Evolutionary conservation across 768 basidiomycete genomes (phyloP).

Genomic region (Scleroderma citrinum): DNA sequence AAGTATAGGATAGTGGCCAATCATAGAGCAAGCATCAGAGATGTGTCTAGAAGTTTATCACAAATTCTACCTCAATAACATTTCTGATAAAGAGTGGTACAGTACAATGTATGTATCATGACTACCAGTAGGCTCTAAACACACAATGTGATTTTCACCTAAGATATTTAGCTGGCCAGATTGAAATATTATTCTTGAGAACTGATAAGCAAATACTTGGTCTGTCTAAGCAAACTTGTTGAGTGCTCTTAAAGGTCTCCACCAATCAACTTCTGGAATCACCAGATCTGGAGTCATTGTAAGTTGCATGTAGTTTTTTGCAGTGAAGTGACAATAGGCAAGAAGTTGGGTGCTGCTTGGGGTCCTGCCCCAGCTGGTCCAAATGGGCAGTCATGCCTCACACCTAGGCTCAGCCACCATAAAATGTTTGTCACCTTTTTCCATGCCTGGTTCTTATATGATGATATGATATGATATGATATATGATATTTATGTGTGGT

Average conservation of each 20-base stretch:
- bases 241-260: no score
- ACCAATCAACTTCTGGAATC: constrained; percentile 73
- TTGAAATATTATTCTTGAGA: constrained; percentile 47
- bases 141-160: neutral
- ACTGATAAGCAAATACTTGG: constrained; percentile 53
- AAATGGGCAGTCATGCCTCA: no score
- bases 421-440: no score
- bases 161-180: constrained; percentile 41
- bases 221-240: no score
- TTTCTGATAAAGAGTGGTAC: neutral
- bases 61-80: neutral
- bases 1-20: neutral
- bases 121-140: neutral
- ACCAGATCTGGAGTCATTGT: constrained; percentile 67
- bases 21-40: neutral
- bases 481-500: no score
- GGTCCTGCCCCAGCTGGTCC: no score
- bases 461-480: no score
- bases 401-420: no score
- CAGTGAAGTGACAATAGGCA: neutral
- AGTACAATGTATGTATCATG: neutral
- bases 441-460: no score
- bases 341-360: neutral
- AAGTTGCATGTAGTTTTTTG: constrained; percentile 33
- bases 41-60: neutral